Evolutionary conservation across 148 eudicot species (phyloP), one percentile per base, ranked within the genome.

Genomic region (Camellia japonica): DNA sequence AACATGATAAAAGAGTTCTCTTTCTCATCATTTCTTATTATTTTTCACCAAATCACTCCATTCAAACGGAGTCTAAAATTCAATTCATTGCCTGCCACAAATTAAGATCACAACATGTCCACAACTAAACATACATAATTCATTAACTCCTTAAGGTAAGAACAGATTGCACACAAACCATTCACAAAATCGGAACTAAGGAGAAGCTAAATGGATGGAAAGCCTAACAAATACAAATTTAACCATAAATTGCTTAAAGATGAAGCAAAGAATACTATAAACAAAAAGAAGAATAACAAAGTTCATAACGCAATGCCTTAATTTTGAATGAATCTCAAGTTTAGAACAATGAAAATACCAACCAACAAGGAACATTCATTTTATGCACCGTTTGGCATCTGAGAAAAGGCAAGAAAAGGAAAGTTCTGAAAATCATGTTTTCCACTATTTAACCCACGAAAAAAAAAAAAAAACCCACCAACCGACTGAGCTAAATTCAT

Each of bases 271-370:
- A 15, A 51, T 38, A 78, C 30, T 30, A 52, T 54, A 30, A 66
- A 51, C 68, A 67, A 78, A 76, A 16, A n/a, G 51, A 38, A 9
- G 8, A 23, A 65, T 23, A 54, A 16, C 51, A 78, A 5, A 67
- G n/a, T 52, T 66, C 80, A 18, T 3, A 20, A 78, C 68, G 80
- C 80, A 78, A 78, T 78, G 54, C 80, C 80, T 78, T 78, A 15
- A 67, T 67, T 67, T 66, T 55, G 71, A 78, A 62, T 51, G 62
- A 78, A 52, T 78, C 61, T 54, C 73, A 78, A 66, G 80, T 66
- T 15, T 54, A 23, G 80, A 78, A 78, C 73, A 78, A 66, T 78
- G 47, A 16, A 3, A 78, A 66, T 38, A 44, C 72, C 72, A 16
- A 76, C 70, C 15, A 47, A 63, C 19, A 78, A 66, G 80, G 63